Conservation (phyloP, 2,329 filamentous ascomycete species). For the Gnomoniopsis smithogilvyi region DNA sequence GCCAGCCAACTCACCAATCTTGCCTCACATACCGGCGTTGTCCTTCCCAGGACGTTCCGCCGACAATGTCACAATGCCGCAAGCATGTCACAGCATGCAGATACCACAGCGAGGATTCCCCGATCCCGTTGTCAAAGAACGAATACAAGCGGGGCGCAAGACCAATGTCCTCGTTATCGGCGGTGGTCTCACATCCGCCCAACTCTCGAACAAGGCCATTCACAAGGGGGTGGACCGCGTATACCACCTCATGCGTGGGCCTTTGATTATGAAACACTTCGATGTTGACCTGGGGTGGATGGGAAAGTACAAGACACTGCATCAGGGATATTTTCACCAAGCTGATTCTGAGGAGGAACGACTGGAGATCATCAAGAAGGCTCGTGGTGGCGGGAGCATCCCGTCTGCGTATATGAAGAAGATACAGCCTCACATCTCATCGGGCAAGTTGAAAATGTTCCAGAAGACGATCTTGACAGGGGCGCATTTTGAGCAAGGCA, state of each 20-base stretch:
- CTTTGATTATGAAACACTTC: slow-evolving; percentile 65
- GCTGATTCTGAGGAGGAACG: slow-evolving; percentile 70
- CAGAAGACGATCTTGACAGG: slow-evolving; percentile 54
- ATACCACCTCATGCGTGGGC: slow-evolving; percentile 65
- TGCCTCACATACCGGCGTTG: slow-evolving; percentile 29
- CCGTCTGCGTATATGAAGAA: slow-evolving; percentile 66
- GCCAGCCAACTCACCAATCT: slow-evolving; percentile 57
- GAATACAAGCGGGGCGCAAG: slow-evolving; percentile 43
- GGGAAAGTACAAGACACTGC: slow-evolving; percentile 75
- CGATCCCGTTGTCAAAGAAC: slow-evolving; percentile 45
- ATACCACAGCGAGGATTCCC: slow-evolving; percentile 51
- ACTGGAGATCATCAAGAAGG: slow-evolving; percentile 60
- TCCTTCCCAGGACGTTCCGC: slow-evolving; percentile 7
- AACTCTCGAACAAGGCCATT: slow-evolving; percentile 66
- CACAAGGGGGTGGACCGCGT: slow-evolving; percentile 64
- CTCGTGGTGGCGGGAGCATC: slow-evolving; percentile 74
- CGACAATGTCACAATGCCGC: slow-evolving; percentile 26
- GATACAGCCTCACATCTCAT: slow-evolving; percentile 56
- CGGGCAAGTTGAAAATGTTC: slow-evolving; percentile 51
- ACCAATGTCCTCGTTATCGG: slow-evolving; percentile 70
- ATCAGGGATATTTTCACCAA: slow-evolving; percentile 74
- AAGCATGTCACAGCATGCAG: slow-evolving; percentile 63
- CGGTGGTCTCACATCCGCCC: slow-evolving; percentile 73
- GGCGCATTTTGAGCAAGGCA: slow-evolving; percentile 45
- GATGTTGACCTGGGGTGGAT: slow-evolving; percentile 77